These are phyloP conservation scores for Oxytropis ochrocephala DNA, from an alignment of 306 rosid species.

Conservation along the genomic window DNA sequence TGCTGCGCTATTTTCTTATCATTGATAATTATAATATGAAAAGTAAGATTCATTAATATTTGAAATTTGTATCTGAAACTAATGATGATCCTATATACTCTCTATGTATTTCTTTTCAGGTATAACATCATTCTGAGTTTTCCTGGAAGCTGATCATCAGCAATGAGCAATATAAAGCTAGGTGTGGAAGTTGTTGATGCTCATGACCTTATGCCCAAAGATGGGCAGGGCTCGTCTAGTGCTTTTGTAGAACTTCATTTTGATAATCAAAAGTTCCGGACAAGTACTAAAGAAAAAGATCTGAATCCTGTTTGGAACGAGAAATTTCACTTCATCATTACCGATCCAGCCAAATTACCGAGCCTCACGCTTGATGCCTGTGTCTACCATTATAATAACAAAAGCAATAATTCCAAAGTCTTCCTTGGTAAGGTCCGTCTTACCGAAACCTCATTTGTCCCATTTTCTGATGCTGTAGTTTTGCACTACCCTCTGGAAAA, in stretches of 20 bases:
- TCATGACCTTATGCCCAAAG: slow-evolving; percentile 80
- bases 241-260: slow-evolving; percentile 81
- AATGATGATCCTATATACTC: not conserved
- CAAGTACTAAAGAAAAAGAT: slow-evolving; percentile 69
- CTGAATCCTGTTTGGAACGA: slow-evolving; percentile 89
- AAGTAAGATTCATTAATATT: not conserved
- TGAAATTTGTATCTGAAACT: not conserved
- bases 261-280: slow-evolving; percentile 60
- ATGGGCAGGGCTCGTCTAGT: slow-evolving; percentile 62
- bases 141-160: slow-evolving; percentile 10
- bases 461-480: slow-evolving; percentile 72
- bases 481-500: slow-evolving; percentile 86
- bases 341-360: slow-evolving; percentile 51
- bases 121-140: slow-evolving; percentile 13
- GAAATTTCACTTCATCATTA: slow-evolving; percentile 64
- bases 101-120: slow-evolving; percentile 33
- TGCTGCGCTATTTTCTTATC: not conserved
- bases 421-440: slow-evolving; percentile 80
- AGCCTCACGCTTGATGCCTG: slow-evolving; percentile 56
- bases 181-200: slow-evolving; percentile 86
- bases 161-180: slow-evolving; percentile 69
- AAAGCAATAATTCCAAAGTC: slow-evolving; percentile 33
- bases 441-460: slow-evolving; percentile 80
- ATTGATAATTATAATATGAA: not conserved
- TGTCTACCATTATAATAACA: slow-evolving; percentile 37